Base-by-base conservation (phyloP, 2,329 filamentous ascomycete species). In the Aspergillus pseudotamarii region DNA sequence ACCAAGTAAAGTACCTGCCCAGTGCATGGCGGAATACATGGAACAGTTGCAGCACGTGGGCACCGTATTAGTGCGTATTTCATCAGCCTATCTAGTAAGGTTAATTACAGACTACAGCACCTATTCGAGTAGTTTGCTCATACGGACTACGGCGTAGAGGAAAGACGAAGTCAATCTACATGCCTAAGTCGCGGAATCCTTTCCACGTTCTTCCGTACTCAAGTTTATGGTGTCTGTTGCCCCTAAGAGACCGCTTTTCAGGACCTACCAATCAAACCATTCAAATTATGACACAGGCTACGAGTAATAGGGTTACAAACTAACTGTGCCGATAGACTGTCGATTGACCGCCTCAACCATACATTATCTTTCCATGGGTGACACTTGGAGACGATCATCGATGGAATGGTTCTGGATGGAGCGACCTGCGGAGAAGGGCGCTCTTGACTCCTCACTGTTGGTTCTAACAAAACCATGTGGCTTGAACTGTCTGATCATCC, bases 351-450 rank as follows among this genome's bases (percentile, higher is more conserved):
- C 43, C n/a, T 59, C 43, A 50, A n/a, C 57, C 45, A 26, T 38
- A 14, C 30, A 19, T 53, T 32, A 16, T 53, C 46, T 19, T 59
- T 53, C 46, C 46, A 59, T 59, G 46, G 57, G 14, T 53, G 30
- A 16, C 34, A 34, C 14, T 59, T 59, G 46, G 57, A 59, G 57
- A 59, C 30, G 57, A 53, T 48, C 34, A 28, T 41, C 10, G 8
- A 38, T 53, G 45, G 57, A 59, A 59, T 51, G 32, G 32, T 43
- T 59, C 57, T 51, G 45, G 46, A 59, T 59, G 57, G 57, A 43
- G 34, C 23, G 9, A 23, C 10, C 38, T 36, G 57, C 30, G 57
- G 57, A 58, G 57, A 21, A 38, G 28, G 28, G 38, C 21, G 14
- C 41, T 36, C 51, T 38, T 55, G 21, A 23, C 51, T 36, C 30